Evolutionary conservation across 371 early-diverging fungal genomes (phyloP).

Genomic region (Furculomyces boomerangus): DNA sequence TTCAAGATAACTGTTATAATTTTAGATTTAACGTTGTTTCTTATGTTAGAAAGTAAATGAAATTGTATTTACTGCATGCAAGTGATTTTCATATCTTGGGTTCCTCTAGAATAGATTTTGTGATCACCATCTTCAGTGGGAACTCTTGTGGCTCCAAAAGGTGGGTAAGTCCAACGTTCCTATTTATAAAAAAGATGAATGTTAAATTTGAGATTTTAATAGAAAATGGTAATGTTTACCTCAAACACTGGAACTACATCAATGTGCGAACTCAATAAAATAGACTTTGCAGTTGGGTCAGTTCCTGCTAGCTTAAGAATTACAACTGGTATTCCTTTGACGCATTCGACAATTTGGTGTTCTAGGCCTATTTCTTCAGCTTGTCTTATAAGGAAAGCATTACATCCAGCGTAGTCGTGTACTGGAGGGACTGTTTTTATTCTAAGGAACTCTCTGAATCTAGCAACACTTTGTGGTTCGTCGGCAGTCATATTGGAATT

Average conservation of each 20-base stretch:
- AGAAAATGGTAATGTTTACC: neutral
- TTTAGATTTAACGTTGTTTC: too few species aligned
- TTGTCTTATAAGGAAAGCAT: slow-evolving; percentile 30
- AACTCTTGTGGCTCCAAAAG: slow-evolving; percentile 46
- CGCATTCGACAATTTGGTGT: slow-evolving; percentile 28
- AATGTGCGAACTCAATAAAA: slow-evolving; percentile 61
- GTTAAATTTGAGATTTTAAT: too few species aligned
- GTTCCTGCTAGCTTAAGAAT: slow-evolving; percentile 42
- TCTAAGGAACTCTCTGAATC: slow-evolving; percentile 54
- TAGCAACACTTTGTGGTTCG: slow-evolving; percentile 26
- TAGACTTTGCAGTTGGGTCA: slow-evolving; percentile 28
- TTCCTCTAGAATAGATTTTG: slow-evolving; percentile 51
- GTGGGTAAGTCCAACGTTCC: slow-evolving; percentile 44
- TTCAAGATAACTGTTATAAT: slow-evolving; percentile 47
- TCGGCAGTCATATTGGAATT: neutral
- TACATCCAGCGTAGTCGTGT: slow-evolving; percentile 46
- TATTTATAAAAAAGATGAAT: too few species aligned
- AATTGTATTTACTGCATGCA: slow-evolving; percentile 24
- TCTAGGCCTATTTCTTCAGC: slow-evolving; percentile 45
- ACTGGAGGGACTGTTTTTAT: slow-evolving; percentile 62
- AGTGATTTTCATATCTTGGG: slow-evolving; percentile 77
- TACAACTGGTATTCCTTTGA: slow-evolving; percentile 44
- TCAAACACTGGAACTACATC: slow-evolving; percentile 68
- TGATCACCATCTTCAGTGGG: slow-evolving; percentile 27
- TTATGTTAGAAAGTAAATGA: too few species aligned